phyloP scores from a whole-genome alignment of 192 early-diverging fungal species.

The Dispira parvispora region DNA sequence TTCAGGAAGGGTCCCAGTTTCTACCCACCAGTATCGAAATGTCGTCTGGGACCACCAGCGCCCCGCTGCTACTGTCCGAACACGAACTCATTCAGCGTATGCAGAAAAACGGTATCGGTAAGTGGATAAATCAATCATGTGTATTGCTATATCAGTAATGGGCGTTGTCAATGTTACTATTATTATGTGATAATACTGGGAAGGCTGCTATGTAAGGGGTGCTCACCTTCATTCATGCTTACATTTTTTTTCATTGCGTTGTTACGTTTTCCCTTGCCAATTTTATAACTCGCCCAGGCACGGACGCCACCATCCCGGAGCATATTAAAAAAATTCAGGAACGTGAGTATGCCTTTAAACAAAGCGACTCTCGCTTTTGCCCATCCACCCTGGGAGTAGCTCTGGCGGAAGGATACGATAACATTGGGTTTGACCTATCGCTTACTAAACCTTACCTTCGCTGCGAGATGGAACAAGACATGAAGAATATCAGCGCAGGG shows the following conservation, averaged over 20 bases:
- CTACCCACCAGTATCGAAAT: conserved; percentile 49
- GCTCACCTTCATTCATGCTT: not conserved
- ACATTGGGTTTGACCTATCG: conserved; percentile 70
- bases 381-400: conserved; percentile 81
- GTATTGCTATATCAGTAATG: too few species aligned
- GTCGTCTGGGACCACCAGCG: conserved; percentile 40
- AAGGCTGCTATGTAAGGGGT: too few species aligned
- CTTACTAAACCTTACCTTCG: conserved; percentile 81
- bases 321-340: conserved; percentile 89
- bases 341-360: conserved; percentile 69
- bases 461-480: conserved; percentile 64
- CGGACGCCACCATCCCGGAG: conserved; percentile 91
- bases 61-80: conserved; percentile 66
- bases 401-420: conserved; percentile 70
- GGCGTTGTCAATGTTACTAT: too few species aligned
- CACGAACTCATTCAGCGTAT: conserved; percentile 75
- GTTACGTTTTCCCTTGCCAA: too few species aligned
- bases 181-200: too few species aligned
- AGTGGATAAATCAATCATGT: conserved; percentile 4
- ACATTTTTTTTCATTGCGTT: not conserved
- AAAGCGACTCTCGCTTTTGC: conserved; percentile 29
- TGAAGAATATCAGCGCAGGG: conserved; percentile 59
- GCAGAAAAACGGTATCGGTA: conserved; percentile 88
- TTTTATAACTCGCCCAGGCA: conserved; percentile 46
- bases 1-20: conserved; percentile 46